These are phyloP conservation scores for Colletotrichum limetticola DNA, from an alignment of 2,329 filamentous ascomycete species.

Conservation along the genomic window DNA sequence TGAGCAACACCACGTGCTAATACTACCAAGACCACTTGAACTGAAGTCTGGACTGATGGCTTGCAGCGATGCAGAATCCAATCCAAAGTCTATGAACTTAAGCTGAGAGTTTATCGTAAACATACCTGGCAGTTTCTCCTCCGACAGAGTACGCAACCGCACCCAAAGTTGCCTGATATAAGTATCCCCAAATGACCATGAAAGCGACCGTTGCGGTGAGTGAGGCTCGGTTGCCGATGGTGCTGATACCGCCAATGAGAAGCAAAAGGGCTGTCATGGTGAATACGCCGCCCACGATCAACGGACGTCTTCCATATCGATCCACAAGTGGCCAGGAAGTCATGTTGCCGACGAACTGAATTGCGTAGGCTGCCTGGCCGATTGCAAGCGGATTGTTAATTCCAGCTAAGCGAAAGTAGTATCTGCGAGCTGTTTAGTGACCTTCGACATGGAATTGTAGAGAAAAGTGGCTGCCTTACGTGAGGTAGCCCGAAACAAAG, in stretches of 20 bases:
- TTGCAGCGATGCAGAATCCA: background rate
- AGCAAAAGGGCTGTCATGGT: slow-evolving; percentile 42
- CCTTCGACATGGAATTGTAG: background rate
- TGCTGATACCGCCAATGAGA: slow-evolving; percentile 45
- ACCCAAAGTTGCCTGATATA: slow-evolving; percentile 43
- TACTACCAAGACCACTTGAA: background rate
- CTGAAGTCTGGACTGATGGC: background rate
- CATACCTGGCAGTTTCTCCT: slow-evolving; percentile 42
- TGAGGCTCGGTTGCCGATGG: slow-evolving; percentile 37
- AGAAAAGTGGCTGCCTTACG: slow-evolving; percentile 37
- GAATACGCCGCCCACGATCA: slow-evolving; percentile 43
- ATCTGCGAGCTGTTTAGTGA: slow-evolving; percentile 18
- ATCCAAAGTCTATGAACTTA: background rate
- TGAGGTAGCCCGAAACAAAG: slow-evolving; percentile 47
- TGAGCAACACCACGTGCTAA: background rate
- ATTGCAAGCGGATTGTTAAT: slow-evolving; percentile 43
- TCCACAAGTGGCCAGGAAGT: slow-evolving; percentile 44
- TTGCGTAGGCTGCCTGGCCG: slow-evolving; percentile 42
- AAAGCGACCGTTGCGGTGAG: slow-evolving; percentile 42
- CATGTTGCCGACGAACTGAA: slow-evolving; percentile 45
- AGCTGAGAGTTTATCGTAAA: background rate
- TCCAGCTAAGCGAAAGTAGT: slow-evolving; percentile 43
- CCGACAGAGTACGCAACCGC: slow-evolving; percentile 44
- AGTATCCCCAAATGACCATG: slow-evolving; percentile 42
- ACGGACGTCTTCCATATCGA: slow-evolving; percentile 42